Evolutionary conservation across 768 basidiomycete species (phyloP), one percentile per base, ranked within the genome.

Genomic region (Suillus ampliporus): DNA sequence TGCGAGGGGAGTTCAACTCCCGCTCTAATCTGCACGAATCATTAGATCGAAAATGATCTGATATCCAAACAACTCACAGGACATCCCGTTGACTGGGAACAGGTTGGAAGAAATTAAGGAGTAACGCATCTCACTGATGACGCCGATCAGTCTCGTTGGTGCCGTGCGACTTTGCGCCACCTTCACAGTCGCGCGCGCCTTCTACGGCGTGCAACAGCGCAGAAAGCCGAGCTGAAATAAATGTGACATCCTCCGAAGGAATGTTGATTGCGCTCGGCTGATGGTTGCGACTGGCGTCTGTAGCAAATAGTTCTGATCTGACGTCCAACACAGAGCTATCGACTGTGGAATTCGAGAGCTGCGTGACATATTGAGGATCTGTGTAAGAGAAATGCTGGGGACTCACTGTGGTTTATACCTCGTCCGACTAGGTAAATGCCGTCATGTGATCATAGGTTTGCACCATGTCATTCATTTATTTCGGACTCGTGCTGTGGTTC

Each of bases 381-480:
- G 57, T 11, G 28, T 28, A n/a, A 58, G 17, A 5, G 9, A 3
- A 51, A 43, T 23, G n/a, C 13, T 26, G 14, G 5, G 11, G 11
- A 60, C 59, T 21, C 13, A 60, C 59, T 13, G 5, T 26, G 2
- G 13, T 2, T 37, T 58, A 8, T 2, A 31, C 28, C 3, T 7
- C 2, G n/a, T 53, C 23, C 1, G 59, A 50, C 59, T 54, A 60
- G n/a, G 8, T 21, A 37, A 60, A 60, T 14, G 7, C 35, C 8
- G 59, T 60, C 50, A 53, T 60, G 11, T 23, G 3, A 26, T 60
- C 53, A 7, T 60, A 57, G 23, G 15, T 34, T 34, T 51, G 1
- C 4, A 60, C n/a, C 48, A 34, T 60, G n/a, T n/a, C n/a, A n/a
- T n/a, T 21, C 34, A 3, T 60, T 60, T 4, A 60, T 37, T 15